Percentiles rank a stretch among this genome's conserved stretches.
Conservation (phyloP, 2,329 filamentous ascomycete species). For the Beauveria sp. region DNA sequence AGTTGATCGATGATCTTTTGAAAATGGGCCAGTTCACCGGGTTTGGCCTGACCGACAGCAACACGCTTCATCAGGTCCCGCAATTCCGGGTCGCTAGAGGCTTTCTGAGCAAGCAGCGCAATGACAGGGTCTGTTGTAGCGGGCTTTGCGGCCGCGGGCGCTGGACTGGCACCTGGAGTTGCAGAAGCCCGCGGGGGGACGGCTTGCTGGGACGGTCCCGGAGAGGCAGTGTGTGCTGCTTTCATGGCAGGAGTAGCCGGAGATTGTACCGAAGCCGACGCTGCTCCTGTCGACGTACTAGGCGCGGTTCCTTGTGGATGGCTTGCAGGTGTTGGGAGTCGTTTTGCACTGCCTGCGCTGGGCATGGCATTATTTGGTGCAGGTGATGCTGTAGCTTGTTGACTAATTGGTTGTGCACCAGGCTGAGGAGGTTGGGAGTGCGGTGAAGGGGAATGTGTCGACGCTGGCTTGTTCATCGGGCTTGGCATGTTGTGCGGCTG, state of each 20-base stretch:
- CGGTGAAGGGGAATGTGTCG: slow-evolving; percentile 2
- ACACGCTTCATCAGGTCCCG: slow-evolving; percentile 79
- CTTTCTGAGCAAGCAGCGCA: slow-evolving; percentile 67
- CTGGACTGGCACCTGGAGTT: slow-evolving; percentile 10
- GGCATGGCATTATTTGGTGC: not conserved
- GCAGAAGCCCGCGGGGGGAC: slow-evolving; percentile 1
- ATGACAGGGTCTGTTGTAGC: slow-evolving; percentile 65
- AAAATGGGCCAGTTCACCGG: slow-evolving; percentile 65
- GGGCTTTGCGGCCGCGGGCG: slow-evolving; percentile 17
- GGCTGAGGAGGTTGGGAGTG: not conserved
- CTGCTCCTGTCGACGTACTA: slow-evolving; percentile 11
- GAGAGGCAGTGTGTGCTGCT: not conserved
- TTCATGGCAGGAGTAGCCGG: not conserved
- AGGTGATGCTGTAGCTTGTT: slow-evolving; percentile 1
- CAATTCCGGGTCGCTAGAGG: slow-evolving; percentile 63
- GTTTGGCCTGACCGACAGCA: slow-evolving; percentile 64
- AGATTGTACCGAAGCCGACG: slow-evolving; percentile 3
- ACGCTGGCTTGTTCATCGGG: slow-evolving; percentile 9
- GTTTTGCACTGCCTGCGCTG: not conserved
- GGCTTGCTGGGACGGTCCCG: not conserved
- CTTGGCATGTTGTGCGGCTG: slow-evolving; percentile 19
- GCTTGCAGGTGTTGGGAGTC: slow-evolving; percentile 8
- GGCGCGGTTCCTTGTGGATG: slow-evolving; percentile 15
- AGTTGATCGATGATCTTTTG: slow-evolving; percentile 76
- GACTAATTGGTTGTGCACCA: not conserved